A percentile compares a stretch with the other conserved stretches of the same genome.
Conservation (phyloP, 345 rosid genomes). For the Conringia planisiliqua region DNA sequence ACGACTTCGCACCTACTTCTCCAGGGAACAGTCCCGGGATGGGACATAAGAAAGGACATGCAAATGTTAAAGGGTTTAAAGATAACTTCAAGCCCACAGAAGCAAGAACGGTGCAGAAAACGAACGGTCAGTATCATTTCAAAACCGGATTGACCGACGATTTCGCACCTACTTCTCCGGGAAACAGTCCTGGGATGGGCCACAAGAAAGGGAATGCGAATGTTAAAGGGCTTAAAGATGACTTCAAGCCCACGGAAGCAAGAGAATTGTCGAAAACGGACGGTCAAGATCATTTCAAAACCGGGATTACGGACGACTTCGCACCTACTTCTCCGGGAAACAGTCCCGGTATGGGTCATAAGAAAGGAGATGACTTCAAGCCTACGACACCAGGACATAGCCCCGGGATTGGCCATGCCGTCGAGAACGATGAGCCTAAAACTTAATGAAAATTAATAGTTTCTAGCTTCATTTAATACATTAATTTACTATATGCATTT, state of each 20-base stretch:
- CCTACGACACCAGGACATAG: conserved; percentile 55
- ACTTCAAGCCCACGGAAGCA: conserved; percentile 13
- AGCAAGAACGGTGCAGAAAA: conserved; percentile 5
- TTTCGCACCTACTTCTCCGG: conserved; percentile 45
- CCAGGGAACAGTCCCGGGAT: conserved; percentile 44
- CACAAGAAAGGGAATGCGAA: conserved; percentile 28
- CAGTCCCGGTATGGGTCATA: conserved; percentile 28
- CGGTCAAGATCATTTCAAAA: conserved; percentile 7
- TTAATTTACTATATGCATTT: neutral
- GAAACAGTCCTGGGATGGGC: conserved; percentile 46
- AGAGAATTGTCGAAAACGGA: neutral
- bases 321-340: conserved; percentile 34
- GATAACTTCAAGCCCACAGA: neutral
- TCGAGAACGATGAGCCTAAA: conserved; percentile 31
- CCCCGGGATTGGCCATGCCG: conserved; percentile 50
- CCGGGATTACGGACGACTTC: conserved; percentile 32
- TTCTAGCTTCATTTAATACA: conserved; percentile 17
- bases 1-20: conserved; percentile 38
- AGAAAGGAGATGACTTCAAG: conserved; percentile 39
- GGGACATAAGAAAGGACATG: conserved; percentile 30
- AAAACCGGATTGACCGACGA: conserved; percentile 21
- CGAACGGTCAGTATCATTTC: neutral
- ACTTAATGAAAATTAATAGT: conserved; percentile 13
- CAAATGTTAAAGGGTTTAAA: neutral
- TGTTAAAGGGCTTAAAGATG: neutral